These are phyloP conservation scores for Ilex asprella DNA, from an alignment of 257 asterid species.

Conservation along the genomic window DNA sequence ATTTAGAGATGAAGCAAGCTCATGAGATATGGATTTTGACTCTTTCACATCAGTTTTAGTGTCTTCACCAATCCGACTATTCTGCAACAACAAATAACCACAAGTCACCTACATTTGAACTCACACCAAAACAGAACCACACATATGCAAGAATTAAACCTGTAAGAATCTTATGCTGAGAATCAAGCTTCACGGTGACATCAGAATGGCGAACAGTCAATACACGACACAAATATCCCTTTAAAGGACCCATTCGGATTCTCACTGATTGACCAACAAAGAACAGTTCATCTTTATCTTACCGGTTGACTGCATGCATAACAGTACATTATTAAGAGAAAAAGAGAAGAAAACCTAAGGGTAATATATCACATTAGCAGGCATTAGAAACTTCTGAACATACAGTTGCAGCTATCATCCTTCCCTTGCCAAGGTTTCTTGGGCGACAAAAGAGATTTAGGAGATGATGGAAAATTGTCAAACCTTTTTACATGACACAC, in stretches of 20 bases:
- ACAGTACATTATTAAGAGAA: conserved; percentile 11
- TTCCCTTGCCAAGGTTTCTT: conserved; percentile 55
- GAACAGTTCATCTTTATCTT: conserved; percentile 56
- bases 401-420: conserved; percentile 58
- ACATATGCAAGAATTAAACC: conserved; percentile 35
- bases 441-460: conserved; percentile 71
- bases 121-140: conserved; percentile 1
- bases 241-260: conserved; percentile 88
- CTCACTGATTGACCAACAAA: conserved; percentile 81
- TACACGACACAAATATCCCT: conserved; percentile 88
- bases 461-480: conserved; percentile 60
- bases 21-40: too few relatives aligned
- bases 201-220: conserved; percentile 88
- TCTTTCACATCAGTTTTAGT: too few relatives aligned
- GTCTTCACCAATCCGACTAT: too few relatives aligned
- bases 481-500: conserved; percentile 28
- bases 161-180: conserved; percentile 84
- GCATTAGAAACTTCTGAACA: conserved; percentile 24
- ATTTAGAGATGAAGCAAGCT: too few relatives aligned
- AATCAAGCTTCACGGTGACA: conserved; percentile 91
- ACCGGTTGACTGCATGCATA: conserved; percentile 50
- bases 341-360: conserved; percentile 12
- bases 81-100: too few relatives aligned
- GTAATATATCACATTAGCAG: background rate
- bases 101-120: background rate